Conservation (phyloP, 768 basidiomycete species). For the Coprinopsis cinerea region DNA sequence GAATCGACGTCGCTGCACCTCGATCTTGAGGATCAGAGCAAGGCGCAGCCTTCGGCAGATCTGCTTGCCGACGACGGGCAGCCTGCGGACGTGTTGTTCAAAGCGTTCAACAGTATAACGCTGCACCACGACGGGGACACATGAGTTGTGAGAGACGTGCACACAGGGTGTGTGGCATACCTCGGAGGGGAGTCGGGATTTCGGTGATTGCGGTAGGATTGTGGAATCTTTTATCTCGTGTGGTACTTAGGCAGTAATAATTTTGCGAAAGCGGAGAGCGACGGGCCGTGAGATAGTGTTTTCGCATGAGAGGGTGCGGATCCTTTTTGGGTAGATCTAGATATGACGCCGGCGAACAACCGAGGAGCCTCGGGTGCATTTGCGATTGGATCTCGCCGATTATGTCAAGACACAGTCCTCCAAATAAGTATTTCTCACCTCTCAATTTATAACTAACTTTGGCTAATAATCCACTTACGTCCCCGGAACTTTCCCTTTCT, state of each 20-base stretch:
- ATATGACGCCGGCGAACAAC: too few species aligned
- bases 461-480: conserved; percentile 32
- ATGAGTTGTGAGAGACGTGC: conserved; percentile 9
- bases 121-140: conserved; percentile 75
- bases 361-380: background rate
- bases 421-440: too few species aligned
- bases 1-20: conserved; percentile 91
- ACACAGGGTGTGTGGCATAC: background rate
- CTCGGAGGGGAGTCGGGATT: background rate
- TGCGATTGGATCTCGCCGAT: background rate
- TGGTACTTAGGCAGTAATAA: background rate
- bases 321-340: background rate
- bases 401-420: background rate
- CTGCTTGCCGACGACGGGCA: conserved; percentile 30
- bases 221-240: background rate
- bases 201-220: conserved; percentile 4
- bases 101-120: conserved; percentile 87
- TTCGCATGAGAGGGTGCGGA: background rate
- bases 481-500: conserved; percentile 39
- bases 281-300: background rate
- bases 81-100: conserved; percentile 63
- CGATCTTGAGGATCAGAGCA: conserved; percentile 71
- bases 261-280: background rate
- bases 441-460: background rate
- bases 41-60: conserved; percentile 25